phyloP scores from a whole-genome alignment of 2,329 filamentous ascomycete species.

The Cryphonectria naterciae region DNA sequence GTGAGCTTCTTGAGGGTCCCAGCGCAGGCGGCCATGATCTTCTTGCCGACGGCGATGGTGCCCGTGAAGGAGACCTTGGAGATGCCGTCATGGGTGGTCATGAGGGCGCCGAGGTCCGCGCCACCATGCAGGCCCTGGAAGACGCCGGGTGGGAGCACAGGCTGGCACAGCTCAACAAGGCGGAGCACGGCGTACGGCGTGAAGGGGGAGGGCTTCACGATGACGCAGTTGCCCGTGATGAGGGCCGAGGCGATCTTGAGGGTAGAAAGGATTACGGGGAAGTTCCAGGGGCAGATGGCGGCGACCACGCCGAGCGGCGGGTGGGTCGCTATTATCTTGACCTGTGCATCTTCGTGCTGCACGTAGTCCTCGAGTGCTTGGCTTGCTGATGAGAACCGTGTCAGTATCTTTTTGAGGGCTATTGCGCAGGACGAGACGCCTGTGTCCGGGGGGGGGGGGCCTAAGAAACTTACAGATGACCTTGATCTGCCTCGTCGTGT shows the following conservation, averaged over 20 bases:
- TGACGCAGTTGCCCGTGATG: slow-evolving; percentile 57
- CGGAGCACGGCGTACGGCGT: slow-evolving; percentile 56
- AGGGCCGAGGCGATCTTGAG: slow-evolving; percentile 56
- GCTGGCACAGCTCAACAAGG: slow-evolving; percentile 46
- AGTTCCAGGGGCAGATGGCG: slow-evolving; percentile 67
- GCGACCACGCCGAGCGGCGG: slow-evolving; percentile 54
- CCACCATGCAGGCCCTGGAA: slow-evolving; percentile 59
- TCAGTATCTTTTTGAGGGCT: neutral
- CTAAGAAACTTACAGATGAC: slow-evolving; percentile 40
- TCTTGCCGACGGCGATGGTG: slow-evolving; percentile 51
- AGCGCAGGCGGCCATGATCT: slow-evolving; percentile 52
- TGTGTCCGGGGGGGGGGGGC: neutral
- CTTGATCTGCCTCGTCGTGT: slow-evolving; percentile 42
- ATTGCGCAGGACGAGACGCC: neutral
- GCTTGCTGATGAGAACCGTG: slow-evolving; percentile 29
- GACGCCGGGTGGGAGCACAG: slow-evolving; percentile 59
- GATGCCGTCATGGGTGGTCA: slow-evolving; percentile 58
- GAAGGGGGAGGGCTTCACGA: slow-evolving; percentile 55
- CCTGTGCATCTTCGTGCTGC: slow-evolving; percentile 50
- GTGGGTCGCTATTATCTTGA: slow-evolving; percentile 47
- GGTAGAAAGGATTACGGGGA: slow-evolving; percentile 50
- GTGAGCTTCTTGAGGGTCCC: slow-evolving; percentile 58
- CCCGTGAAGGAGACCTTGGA: slow-evolving; percentile 64
- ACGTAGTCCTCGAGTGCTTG: slow-evolving; percentile 49
- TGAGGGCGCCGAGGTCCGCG: slow-evolving; percentile 55